phyloP scores from a whole-genome alignment of 768 basidiomycete species.

The Mrakia frigida region DNA sequence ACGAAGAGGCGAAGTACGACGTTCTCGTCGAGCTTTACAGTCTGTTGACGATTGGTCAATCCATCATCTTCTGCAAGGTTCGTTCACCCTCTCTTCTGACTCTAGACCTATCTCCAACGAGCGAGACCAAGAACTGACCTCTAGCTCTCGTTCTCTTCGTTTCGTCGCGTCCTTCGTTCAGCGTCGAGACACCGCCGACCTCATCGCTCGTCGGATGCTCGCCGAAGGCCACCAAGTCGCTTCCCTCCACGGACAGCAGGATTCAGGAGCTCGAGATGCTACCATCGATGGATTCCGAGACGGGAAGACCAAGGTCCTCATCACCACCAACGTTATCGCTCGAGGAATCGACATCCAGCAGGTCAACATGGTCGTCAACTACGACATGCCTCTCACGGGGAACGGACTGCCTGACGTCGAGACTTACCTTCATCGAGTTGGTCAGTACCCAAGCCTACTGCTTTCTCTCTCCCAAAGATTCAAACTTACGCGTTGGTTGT shows the following conservation, averaged over 20 bases:
- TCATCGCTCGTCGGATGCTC: constrained; percentile 82
- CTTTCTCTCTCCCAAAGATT: neutral
- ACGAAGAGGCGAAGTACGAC: constrained; percentile 91
- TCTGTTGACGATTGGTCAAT: constrained; percentile 90
- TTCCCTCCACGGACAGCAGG: constrained; percentile 90
- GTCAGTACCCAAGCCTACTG: constrained; percentile 50
- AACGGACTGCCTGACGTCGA: constrained; percentile 71
- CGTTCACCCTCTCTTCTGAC: constrained; percentile 36
- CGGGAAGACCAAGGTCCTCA: constrained; percentile 92
- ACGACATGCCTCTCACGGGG: constrained; percentile 76
- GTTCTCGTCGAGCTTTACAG: constrained; percentile 85
- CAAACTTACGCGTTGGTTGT: neutral
- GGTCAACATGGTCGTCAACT: constrained; percentile 99
- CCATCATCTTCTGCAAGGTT: constrained; percentile 96
- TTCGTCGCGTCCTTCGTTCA: neutral
- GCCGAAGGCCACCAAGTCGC: constrained; percentile 93
- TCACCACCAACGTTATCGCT: constrained; percentile 98
- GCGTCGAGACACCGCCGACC: constrained; percentile 76
- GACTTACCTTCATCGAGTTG: constrained; percentile 97
- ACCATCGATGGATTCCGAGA: constrained; percentile 94
- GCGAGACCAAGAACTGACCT: neutral
- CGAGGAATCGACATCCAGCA: constrained; percentile 97
- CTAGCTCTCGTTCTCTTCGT: neutral
- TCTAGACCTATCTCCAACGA: neutral
- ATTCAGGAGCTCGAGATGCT: constrained; percentile 77